These are phyloP conservation scores for Kodamaea hsintzibuensis DNA, from an alignment of 805 yeast genomes.

Conservation along the genomic window DNA sequence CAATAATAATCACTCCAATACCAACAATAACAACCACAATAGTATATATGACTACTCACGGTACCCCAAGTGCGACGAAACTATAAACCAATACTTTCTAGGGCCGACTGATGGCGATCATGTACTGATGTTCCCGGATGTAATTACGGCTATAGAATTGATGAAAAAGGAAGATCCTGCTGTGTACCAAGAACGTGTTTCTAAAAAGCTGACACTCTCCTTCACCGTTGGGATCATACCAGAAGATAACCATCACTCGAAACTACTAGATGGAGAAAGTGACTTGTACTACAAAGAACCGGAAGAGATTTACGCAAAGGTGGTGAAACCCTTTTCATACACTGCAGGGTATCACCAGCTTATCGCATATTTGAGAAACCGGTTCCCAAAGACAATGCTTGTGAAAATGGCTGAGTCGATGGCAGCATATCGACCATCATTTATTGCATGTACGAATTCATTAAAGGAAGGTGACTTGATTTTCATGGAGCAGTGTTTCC, in stretches of 20 bases:
- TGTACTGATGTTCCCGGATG: constrained; percentile 58
- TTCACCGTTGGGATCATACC: constrained; percentile 49
- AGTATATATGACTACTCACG: constrained; percentile 19
- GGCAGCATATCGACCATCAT: constrained; percentile 89
- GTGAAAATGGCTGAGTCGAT: constrained; percentile 83
- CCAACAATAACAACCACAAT: neutral
- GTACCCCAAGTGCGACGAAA: constrained; percentile 52
- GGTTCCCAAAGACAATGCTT: constrained; percentile 70
- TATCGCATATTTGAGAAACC: constrained; percentile 64
- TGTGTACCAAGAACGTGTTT: constrained; percentile 37
- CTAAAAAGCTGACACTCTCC: constrained; percentile 42
- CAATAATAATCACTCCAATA: neutral
- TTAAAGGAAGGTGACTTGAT: constrained; percentile 88
- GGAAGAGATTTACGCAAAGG: constrained; percentile 75
- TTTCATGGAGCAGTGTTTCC: constrained; percentile 95
- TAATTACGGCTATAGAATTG: constrained; percentile 45
- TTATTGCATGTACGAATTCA: constrained; percentile 88
- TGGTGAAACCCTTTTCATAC: constrained; percentile 77
- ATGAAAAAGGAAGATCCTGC: constrained; percentile 43
- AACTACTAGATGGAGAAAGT: constrained; percentile 16
- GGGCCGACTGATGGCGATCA: constrained; percentile 50
- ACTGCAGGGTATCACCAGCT: constrained; percentile 88
- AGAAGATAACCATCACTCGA: constrained; percentile 29
- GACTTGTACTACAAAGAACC: constrained; percentile 51
- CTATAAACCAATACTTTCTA: constrained; percentile 67